Evolutionary conservation across 1,139 yeast species (phyloP), one percentile per base, ranked within the genome.

Genomic region (Suhomyces taliae): DNA sequence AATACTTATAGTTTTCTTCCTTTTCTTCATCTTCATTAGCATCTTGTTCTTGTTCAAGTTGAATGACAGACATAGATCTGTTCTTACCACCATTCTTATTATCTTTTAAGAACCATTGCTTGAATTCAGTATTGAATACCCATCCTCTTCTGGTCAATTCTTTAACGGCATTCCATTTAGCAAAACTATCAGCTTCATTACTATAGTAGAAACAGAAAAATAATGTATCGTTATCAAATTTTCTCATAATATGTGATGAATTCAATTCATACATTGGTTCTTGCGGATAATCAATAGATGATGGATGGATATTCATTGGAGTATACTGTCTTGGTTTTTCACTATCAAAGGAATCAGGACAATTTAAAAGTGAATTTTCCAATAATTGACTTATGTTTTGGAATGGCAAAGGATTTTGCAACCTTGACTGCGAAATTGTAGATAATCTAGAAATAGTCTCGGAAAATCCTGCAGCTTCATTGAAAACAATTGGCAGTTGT

Each of bases 271-370:
- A 79, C 74, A 81, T 76, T 39, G 97, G 96, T 56, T 90, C 97
- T 62, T 85, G 93, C 4, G 99, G 99, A 68, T 90, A 93, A 66
- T 86, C 90, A 24, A 89, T 81, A 40, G 95, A 89, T 6, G 96
- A 89, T 12, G 97, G 96, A 62, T 87, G 96, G 43, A 95, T 95
- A 55, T 83, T 82, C 24, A 71, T 69, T n/a, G 97, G 96, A 52
- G 78, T 81, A 64, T 91, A 91, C 53, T 81, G 82, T 53, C 85
- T 78, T 29, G 98, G 97, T 54, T 81, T 83, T 59, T 93, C 97
- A 2, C 96, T 87, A 63, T 91, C 95, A 52, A 84, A 79, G 1
- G 97, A 89, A 66, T 93, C 98, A 0, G 99, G 99, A 64, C 97
- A 90, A 60, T 88, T 87, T 57, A 89, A 73, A 52, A 89, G 76